Base-by-base conservation (phyloP, 805 yeast genomes). In the Spathaspora girioi region DNA sequence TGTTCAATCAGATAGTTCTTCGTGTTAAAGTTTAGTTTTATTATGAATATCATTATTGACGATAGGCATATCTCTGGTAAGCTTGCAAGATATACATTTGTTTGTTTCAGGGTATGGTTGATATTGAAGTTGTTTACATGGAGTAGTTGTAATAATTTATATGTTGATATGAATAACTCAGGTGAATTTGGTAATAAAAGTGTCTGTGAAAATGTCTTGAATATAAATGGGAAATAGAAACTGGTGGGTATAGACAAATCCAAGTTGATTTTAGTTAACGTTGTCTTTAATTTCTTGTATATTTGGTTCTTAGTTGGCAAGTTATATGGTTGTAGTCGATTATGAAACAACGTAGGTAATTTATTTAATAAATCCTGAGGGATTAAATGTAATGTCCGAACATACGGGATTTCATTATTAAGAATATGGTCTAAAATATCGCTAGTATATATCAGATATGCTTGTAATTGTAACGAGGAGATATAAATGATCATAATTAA, bases 111-210 rank as follows among this genome's bases (percentile, higher is more conserved):
- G 3, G 35, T 35, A 46, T 44, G 49, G 10, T 26, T 17, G 17
- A 47, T 19, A 11, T 5, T 11, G 5, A 47, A 17, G 1, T 9
- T 14, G 32, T 40, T 40, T 3, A 47, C 19, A 6, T 19, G 43
- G 9, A 63, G 23, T 44, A 46, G 48, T 20, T 55, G 46, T 10
- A 59, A 43, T 19, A 69, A 35, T 7, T 54, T 52, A 10, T 73
- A 69, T 27, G 75, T 63, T 0, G 61, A 50, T 29, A 44, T n/a
- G 23, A 77, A 76, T 2, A 84, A 58, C 40, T 78, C 79, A 2
- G 83, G 72, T 1, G 91, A 59, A 50, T 71, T 67, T 2, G 76
- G 76, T 8, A 73, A 81, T 5, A 84, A 56, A 14, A 78, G 61
- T 43, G 78, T 56, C 43, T 78, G 78, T 3, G 72, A 63, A 3